Evolutionary conservation across 2,329 filamentous ascomycete genomes (phyloP).

Genomic region (Colletotrichum sp.): DNA sequence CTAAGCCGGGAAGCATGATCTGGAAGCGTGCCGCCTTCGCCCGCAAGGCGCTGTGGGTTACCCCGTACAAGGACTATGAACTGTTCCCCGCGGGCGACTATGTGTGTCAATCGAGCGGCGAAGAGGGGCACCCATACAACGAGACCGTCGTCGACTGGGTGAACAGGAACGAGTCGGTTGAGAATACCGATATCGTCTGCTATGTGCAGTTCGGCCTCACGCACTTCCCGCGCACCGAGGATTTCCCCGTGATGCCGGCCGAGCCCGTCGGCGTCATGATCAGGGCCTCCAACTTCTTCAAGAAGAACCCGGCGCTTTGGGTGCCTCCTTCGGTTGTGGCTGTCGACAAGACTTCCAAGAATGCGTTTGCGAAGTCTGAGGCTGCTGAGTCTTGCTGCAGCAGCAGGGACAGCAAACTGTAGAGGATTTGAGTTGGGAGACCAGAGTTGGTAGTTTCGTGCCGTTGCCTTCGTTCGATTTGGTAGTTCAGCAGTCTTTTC

Average conservation of each 20-base stretch:
- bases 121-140: constrained; percentile 28
- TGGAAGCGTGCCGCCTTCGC: constrained; percentile 2
- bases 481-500: neutral
- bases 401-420: neutral
- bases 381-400: neutral
- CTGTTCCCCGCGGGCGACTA: neutral
- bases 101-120: neutral
- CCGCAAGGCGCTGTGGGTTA: neutral
- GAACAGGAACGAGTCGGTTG: constrained; percentile 47
- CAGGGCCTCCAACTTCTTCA: constrained; percentile 56
- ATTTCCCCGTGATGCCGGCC: constrained; percentile 64
- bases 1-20: constrained; percentile 3
- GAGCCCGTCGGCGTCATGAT: constrained; percentile 57
- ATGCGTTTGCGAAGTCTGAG: neutral
- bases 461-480: neutral
- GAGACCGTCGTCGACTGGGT: neutral
- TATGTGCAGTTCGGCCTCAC: constrained; percentile 63
- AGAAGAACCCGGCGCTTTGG: constrained; percentile 50
- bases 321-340: constrained; percentile 20
- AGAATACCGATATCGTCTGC: constrained; percentile 61
- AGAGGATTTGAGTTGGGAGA: neutral
- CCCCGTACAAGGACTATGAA: neutral
- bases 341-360: neutral
- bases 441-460: neutral
- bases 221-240: constrained; percentile 59